These are phyloP conservation scores for Taxillus chinensis DNA, from an alignment of 164 flowering plant species.

Conservation along the genomic window DNA sequence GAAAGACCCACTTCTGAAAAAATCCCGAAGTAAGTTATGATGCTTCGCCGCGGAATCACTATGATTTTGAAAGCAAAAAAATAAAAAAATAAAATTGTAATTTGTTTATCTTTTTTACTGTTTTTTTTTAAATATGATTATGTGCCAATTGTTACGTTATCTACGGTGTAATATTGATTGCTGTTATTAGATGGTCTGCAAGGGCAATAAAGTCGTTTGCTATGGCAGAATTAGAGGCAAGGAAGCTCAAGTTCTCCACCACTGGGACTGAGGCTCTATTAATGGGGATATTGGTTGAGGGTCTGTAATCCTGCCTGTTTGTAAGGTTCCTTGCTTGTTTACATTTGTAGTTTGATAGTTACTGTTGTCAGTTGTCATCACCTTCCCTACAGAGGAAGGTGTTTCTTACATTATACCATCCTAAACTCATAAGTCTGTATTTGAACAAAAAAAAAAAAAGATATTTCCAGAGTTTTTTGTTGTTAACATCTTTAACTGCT, in stretches of 20 bases:
- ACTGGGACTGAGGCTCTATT: slow-evolving; percentile 80
- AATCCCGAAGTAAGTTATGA: slow-evolving; percentile 39
- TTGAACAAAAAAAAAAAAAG: too few relatives aligned
- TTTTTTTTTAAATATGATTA: too few relatives aligned
- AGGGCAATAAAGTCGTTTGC: slow-evolving; percentile 50
- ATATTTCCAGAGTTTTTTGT: background rate
- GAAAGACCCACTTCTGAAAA: slow-evolving; percentile 30
- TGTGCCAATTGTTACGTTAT: too few relatives aligned
- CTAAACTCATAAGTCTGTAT: background rate
- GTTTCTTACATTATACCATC: background rate
- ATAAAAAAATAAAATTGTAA: too few relatives aligned
- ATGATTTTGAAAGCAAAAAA: background rate
- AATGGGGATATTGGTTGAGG: slow-evolving; percentile 71
- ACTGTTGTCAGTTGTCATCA: too few relatives aligned
- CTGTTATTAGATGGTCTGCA: slow-evolving; percentile 40
- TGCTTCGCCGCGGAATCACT: background rate
- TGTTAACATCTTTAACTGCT: too few relatives aligned
- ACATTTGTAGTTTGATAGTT: background rate
- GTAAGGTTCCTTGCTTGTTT: background rate
- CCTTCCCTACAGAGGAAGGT: too few relatives aligned
- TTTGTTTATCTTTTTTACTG: too few relatives aligned
- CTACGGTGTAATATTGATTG: too few relatives aligned
- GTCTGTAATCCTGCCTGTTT: slow-evolving; percentile 25
- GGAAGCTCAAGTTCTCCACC: slow-evolving; percentile 55
- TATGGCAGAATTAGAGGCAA: slow-evolving; percentile 54